Evolutionary conservation across 768 basidiomycete genomes (phyloP), one percentile per base, ranked within the genome.

Genomic region (Tricholomella constricta): DNA sequence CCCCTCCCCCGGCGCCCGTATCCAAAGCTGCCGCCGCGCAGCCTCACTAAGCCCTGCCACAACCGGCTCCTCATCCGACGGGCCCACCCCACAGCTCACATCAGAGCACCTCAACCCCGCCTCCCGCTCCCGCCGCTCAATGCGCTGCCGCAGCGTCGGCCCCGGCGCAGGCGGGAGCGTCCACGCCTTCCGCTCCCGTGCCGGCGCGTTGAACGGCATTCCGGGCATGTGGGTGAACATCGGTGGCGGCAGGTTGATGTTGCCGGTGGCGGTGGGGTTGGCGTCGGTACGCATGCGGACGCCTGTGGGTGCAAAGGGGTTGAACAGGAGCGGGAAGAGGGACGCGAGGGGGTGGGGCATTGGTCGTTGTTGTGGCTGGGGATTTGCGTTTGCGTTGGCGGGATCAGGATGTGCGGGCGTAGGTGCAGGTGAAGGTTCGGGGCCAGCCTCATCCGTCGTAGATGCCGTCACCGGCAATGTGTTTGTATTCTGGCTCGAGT

Each of bases 61-160:
- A 12, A n/a, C n/a, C n/a, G 87, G 87, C 37, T 88, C 86, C 14
- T 89, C 88, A 51, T 89, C 88, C 12, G 81, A 83, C 6, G 88
- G 88, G 0, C 88, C 90, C 25, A 90, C 65, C 2, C 87, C 88
- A 66, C 90, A 92, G 54, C 82, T 83, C 25, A 83, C 69, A 60
- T 91, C 89, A 34, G 73, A 81, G 65, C 90, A 92, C 44, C 90
- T 75, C 60, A 89, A 62, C 1, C 88, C 89, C 19, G 80, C 78
- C 64, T 89, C 87, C 19, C 85, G 79, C 67, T 91, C 90, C 50
- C 81, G 76, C 53, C 79, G 77, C 66, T 92, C 90, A 15, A 92
- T 75, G 6, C 84, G 80, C 65, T 91, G 82, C 23, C 90, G 85
- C 38, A 91, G 69, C 6, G 88, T 88, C 29, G 76, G 78, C 0